Evolutionary conservation across 305 asterid species (phyloP), one percentile per base, ranked within the genome.

Genomic region (Salvia sclarea): DNA sequence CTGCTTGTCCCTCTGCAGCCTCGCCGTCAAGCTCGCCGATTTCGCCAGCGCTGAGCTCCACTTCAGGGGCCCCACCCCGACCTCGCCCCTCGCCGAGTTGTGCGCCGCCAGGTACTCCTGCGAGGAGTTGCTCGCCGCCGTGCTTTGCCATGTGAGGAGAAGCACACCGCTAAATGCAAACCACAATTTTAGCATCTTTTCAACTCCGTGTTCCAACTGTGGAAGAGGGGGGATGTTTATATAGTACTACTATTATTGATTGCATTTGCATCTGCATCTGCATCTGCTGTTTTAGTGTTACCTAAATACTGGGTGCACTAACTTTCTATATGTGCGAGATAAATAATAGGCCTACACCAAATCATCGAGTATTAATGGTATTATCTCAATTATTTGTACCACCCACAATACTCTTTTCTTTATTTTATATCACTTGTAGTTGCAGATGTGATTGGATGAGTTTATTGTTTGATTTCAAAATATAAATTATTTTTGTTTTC

Each of bases 11-110:
- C 96, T 75, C 28, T 87, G 97, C 33, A 82, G 77, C 75, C 96
- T 69, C 24, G 66, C 88, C 59, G 60, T 80, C 14, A 92, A 68
- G 72, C 96, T 86, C 35, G 96, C 89, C 44, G 92, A 70, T 58
- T 84, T 88, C 56, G 89, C 90, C 64, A 92, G 71, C 63, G 73
- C 54, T 11, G 73, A 76, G 73, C 83, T 92, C 98, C 98, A 92
- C 44, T 40, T 71, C n/a, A 92, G 84, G 1, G 95, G 86, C n/a
- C 68, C 76, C 14, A 92, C 97, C 9, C 95, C 92, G n/a, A 92
- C 96, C 45, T 70, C 88, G 10, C 79, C 68, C 66, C 98, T 82
- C 1, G 96, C 97, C 47, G 78, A 56, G 75, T 90, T 92, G 85
- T 92, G 98, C 10, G 85, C 85, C 0, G 66, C 84, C 3, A 89